Conservation (phyloP, 148 eudicot species). For the Chenopodium berlandieri region DNA sequence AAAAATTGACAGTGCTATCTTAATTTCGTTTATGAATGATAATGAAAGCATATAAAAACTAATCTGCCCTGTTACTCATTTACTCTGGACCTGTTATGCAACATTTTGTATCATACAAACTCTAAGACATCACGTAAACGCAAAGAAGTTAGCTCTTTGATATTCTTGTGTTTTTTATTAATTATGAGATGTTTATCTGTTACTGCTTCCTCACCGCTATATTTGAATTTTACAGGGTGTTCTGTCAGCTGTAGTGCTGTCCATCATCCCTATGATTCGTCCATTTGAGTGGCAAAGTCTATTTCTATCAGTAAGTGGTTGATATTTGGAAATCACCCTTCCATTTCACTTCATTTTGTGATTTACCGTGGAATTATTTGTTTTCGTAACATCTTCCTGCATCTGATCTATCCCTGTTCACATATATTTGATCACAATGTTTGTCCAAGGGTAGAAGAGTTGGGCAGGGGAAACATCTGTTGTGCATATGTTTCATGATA, state of each 20-base stretch:
- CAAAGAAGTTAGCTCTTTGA: background rate
- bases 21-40: background rate
- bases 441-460: background rate
- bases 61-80: background rate
- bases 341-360: conserved; percentile 1
- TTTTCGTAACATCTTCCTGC: background rate
- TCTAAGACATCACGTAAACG: background rate
- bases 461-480: background rate
- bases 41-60: background rate
- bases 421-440: background rate
- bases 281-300: conserved; percentile 99
- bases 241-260: conserved; percentile 72
- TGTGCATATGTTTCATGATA: background rate
- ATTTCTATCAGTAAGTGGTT: conserved; percentile 77
- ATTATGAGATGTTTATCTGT: background rate
- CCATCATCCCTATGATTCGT: conserved; percentile 76
- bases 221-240: conserved; percentile 62
- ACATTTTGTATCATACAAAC: background rate
- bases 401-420: background rate
- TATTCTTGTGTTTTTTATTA: background rate
- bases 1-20: background rate
- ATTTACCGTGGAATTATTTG: background rate
- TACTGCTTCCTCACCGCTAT: conserved; percentile 13
- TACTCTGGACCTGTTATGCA: background rate
- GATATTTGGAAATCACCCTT: background rate